Percentiles rank a stretch among this genome's conserved stretches.
These are phyloP conservation scores for Borovskyia barvae DNA, from an alignment of 208 protist species.

Conservation along the genomic window DNA sequence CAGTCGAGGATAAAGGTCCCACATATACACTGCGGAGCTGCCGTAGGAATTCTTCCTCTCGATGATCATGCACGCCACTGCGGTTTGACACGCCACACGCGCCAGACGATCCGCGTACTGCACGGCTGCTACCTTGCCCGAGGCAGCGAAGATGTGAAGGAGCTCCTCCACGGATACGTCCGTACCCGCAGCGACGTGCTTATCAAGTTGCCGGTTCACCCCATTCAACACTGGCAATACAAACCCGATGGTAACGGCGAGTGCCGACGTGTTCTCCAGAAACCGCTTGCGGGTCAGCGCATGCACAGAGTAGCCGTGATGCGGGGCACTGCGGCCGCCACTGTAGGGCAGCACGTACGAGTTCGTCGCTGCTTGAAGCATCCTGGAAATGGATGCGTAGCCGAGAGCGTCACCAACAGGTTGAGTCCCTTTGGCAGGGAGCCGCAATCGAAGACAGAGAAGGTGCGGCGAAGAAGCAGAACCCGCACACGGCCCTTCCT, in stretches of 20 bases:
- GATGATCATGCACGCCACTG: constrained; percentile 46
- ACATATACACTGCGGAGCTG: constrained; percentile 66
- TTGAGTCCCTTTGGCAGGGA: no score
- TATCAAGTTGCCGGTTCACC: constrained; percentile 55
- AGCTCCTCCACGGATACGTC: constrained; percentile 62
- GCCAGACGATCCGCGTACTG: constrained; percentile 56
- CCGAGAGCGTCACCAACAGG: no score
- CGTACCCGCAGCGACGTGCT: constrained; percentile 48
- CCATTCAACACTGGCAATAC: constrained; percentile 54
- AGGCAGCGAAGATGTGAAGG: constrained; percentile 34
- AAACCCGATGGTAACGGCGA: constrained; percentile 52
- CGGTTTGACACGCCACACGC: constrained; percentile 56
- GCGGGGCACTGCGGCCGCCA: constrained; percentile 15
- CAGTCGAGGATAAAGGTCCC: constrained; percentile 72
- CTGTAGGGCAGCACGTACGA: constrained; percentile 14
- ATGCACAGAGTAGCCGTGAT: constrained; percentile 53
- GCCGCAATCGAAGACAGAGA: no score
- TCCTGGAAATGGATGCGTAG: not conserved
- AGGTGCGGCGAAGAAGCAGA: no score
- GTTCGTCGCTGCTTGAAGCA: constrained; percentile 21
- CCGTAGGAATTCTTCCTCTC: constrained; percentile 29
- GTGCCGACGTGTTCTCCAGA: constrained; percentile 54
- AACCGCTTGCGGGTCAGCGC: constrained; percentile 52
- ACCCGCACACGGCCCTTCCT: no score
- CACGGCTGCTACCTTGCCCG: constrained; percentile 21